A percentile compares a stretch with the other conserved stretches of the same genome.
phyloP scores from a whole-genome alignment of 768 basidiomycete species.

The Termitomyces bulborhizus region DNA sequence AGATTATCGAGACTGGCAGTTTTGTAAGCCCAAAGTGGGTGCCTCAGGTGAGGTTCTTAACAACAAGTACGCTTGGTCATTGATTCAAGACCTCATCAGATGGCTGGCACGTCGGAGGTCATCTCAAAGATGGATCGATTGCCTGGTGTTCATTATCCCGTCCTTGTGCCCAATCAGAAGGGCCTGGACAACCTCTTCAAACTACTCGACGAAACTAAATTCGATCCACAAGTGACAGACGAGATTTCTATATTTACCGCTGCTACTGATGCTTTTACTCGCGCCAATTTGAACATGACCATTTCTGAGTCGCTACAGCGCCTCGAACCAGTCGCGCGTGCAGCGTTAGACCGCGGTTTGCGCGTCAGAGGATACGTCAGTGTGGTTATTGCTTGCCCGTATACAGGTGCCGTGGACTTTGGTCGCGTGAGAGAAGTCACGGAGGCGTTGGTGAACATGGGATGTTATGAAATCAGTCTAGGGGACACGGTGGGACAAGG shows the following conservation, averaged over 20 bases:
- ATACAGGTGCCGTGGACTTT: constrained; percentile 70
- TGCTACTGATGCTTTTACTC: constrained; percentile 80
- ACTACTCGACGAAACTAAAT: constrained; percentile 38
- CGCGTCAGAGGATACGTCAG: constrained; percentile 84
- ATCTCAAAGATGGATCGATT: constrained; percentile 49
- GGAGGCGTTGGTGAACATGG: constrained; percentile 74
- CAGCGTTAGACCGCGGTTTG: constrained; percentile 56
- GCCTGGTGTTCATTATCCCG: constrained; percentile 62
- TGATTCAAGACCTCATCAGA: constrained; percentile 35
- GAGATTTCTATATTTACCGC: constrained; percentile 90
- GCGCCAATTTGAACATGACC: constrained; percentile 79
- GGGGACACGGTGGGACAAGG: constrained; percentile 92
- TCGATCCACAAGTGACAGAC: constrained; percentile 50
- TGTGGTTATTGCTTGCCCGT: constrained; percentile 80
- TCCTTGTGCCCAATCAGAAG: constrained; percentile 75
- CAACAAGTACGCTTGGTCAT: neutral
- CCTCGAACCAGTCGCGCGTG: constrained; percentile 53
- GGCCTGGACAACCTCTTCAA: constrained; percentile 65
- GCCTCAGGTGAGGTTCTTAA: constrained; percentile 57
- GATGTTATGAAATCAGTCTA: constrained; percentile 89
- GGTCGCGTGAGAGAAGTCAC: constrained; percentile 62
- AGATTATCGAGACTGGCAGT: constrained; percentile 77
- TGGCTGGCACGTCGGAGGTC: constrained; percentile 82
- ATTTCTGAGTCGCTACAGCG: constrained; percentile 63
- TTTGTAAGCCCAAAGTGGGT: constrained; percentile 95